Evolutionary conservation across 768 basidiomycete species (phyloP).

Genomic region (Russula compacta): DNA sequence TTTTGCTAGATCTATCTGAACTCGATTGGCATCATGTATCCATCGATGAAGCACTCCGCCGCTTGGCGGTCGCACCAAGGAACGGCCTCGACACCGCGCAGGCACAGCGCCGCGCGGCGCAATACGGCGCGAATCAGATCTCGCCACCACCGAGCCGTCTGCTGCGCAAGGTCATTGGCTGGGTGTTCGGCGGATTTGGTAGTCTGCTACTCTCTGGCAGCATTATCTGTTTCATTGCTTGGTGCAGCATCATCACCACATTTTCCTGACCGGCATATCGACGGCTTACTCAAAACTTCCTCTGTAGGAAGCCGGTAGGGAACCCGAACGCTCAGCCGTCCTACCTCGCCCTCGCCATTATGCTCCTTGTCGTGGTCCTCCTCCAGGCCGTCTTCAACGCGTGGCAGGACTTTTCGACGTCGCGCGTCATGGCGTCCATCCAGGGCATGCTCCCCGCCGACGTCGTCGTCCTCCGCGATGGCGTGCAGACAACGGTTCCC

Average conservation of each 20-base stretch:
- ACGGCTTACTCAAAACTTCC: too few relatives aligned
- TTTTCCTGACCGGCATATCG: neutral
- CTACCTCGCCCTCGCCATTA: slow-evolving; percentile 52
- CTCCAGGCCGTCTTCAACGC: slow-evolving; percentile 39
- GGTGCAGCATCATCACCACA: slow-evolving; percentile 21
- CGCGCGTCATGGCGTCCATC: slow-evolving; percentile 52
- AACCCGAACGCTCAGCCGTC: slow-evolving; percentile 42
- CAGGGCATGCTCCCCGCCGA: slow-evolving; percentile 58
- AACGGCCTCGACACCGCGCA: slow-evolving; percentile 42
- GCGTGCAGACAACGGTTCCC: slow-evolving; percentile 35
- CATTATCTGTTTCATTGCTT: slow-evolving; percentile 48
- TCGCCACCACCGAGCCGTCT: slow-evolving; percentile 39
- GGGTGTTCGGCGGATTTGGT: slow-evolving; percentile 47
- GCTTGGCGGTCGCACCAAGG: slow-evolving; percentile 34
- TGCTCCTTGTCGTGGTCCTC: slow-evolving; percentile 38
- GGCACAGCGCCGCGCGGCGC: slow-evolving; percentile 36
- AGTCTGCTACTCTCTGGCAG: slow-evolving; percentile 36
- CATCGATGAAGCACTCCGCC: slow-evolving; percentile 14
- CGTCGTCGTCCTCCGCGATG: slow-evolving; percentile 52
- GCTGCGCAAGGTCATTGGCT: slow-evolving; percentile 38
- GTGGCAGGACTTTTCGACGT: slow-evolving; percentile 48
- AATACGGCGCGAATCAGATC: slow-evolving; percentile 43
- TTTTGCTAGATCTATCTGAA: neutral
- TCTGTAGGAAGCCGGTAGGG: slow-evolving; percentile 47
- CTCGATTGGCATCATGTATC: slow-evolving; percentile 18